Evolutionary conservation across 805 yeast species (phyloP).

Genomic region (Spathaspora girioi): DNA sequence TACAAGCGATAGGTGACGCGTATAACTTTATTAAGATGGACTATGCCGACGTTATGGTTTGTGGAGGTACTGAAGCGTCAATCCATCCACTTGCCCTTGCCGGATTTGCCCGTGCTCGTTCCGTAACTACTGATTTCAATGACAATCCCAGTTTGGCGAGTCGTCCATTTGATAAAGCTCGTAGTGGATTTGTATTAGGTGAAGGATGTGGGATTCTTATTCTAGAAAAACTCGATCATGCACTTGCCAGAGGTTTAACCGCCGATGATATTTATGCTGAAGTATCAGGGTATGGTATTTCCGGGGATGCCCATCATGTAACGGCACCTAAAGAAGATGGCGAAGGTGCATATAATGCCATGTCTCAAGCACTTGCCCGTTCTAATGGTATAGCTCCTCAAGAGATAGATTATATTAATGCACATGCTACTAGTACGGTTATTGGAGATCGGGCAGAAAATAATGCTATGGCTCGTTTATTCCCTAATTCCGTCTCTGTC

Average conservation of each 20-base stretch:
- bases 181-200: conserved; percentile 88
- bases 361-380: conserved; percentile 65
- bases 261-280: conserved; percentile 70
- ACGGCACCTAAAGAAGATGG: conserved; percentile 88
- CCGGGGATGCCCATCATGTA: conserved; percentile 90
- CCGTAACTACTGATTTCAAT: conserved; percentile 62
- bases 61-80: conserved; percentile 92
- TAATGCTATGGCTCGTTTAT: conserved; percentile 59
- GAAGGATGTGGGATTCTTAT: conserved; percentile 89
- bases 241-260: conserved; percentile 50
- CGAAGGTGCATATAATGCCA: conserved; percentile 78
- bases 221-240: conserved; percentile 76
- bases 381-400: conserved; percentile 43
- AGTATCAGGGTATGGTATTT: conserved; percentile 80
- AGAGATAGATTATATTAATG: conserved; percentile 76
- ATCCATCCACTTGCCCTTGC: conserved; percentile 83
- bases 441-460: conserved; percentile 90
- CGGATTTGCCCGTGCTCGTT: conserved; percentile 87
- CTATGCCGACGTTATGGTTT: conserved; percentile 81
- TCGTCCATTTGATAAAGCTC: conserved; percentile 75
- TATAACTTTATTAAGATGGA: conserved; percentile 73
- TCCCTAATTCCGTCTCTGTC: conserved; percentile 45
- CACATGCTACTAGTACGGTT: conserved; percentile 93
- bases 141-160: conserved; percentile 66
- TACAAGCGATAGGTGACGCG: conserved; percentile 92